Percentiles rank a stretch among this genome's conserved stretches.
Conservation (phyloP, 305 asterid genomes). For the Andrographis paniculata region DNA sequence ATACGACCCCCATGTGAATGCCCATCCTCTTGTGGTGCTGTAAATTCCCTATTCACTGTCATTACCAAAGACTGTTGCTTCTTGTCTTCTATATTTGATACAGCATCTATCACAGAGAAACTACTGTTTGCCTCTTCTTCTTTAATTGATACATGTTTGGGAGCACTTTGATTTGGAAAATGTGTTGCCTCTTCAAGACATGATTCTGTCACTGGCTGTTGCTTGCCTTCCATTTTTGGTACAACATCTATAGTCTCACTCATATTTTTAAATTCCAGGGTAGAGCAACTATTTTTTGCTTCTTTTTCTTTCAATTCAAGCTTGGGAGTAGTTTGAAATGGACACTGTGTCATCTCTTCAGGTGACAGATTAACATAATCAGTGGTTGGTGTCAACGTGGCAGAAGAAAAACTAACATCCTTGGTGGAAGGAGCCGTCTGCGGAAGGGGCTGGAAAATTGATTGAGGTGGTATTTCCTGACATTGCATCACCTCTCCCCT, state of each 20-base stretch:
- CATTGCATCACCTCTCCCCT: conserved; percentile 26
- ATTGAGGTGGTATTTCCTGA: neutral
- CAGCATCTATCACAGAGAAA: too few relatives aligned
- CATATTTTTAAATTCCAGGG: conserved; percentile 12
- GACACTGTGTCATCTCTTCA: conserved; percentile 22
- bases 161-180: too few relatives aligned
- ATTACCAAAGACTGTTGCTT: conserved; percentile 26
- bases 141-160: conserved; percentile 14
- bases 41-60: conserved; percentile 27
- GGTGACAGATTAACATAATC: conserved; percentile 17
- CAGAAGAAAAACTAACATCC: conserved; percentile 12
- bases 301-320: conserved; percentile 23
- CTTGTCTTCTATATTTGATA: conserved; percentile 18
- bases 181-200: too few relatives aligned
- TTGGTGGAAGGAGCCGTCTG: too few relatives aligned
- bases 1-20: conserved; percentile 30
- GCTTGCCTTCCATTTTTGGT: conserved; percentile 18
- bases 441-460: neutral
- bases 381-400: neutral
- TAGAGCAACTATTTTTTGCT: conserved; percentile 14
- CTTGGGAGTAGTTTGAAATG: conserved; percentile 17
- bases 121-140: conserved; percentile 24
- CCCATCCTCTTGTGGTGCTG: conserved; percentile 47
- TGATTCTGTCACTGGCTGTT: too few relatives aligned
- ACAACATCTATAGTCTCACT: conserved; percentile 17